Conservation (phyloP, 1,139 yeast genomes). For the Zygosaccharomyces sapae region DNA sequence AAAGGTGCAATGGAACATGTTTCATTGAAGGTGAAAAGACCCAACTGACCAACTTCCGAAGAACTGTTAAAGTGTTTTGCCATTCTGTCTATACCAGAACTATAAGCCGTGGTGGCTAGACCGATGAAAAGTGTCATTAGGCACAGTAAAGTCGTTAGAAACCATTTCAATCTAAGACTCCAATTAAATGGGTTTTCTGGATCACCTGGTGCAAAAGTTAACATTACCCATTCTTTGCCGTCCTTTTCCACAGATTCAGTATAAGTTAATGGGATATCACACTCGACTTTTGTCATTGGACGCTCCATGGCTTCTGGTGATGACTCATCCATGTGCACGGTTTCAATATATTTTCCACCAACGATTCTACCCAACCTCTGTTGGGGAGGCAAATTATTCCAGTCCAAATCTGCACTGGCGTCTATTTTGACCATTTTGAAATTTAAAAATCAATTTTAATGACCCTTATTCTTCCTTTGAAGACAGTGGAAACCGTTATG, state of each 20-base stretch:
- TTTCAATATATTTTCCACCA: slow-evolving; percentile 2
- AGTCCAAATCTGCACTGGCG: slow-evolving; percentile 5
- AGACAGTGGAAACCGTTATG: background rate
- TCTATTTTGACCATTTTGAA: slow-evolving; percentile 5
- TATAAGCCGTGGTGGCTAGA: slow-evolving; percentile 3
- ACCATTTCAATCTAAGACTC: background rate
- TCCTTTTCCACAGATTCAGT: slow-evolving; percentile 5
- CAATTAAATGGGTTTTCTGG: slow-evolving; percentile 2
- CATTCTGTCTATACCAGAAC: slow-evolving; percentile 2
- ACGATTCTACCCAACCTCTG: slow-evolving; percentile 3
- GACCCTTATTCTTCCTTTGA: background rate
- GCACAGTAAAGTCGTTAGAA: slow-evolving; percentile 1
- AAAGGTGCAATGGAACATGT: slow-evolving; percentile 5
- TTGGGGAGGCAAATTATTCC: slow-evolving; percentile 5
- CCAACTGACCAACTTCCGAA: slow-evolving; percentile 2
- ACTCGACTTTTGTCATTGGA: slow-evolving; percentile 3
- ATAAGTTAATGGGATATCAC: slow-evolving; percentile 3
- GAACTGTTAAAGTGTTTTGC: background rate
- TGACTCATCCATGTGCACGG: background rate
- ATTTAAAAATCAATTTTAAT: background rate
- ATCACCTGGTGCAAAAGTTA: slow-evolving; percentile 3
- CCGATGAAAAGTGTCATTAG: slow-evolving; percentile 5
- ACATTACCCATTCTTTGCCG: slow-evolving; percentile 4
- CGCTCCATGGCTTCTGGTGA: background rate
- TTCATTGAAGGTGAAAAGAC: slow-evolving; percentile 4